phyloP scores from a whole-genome alignment of 2,329 filamentous ascomycete species.

The Nemania abortiva region DNA sequence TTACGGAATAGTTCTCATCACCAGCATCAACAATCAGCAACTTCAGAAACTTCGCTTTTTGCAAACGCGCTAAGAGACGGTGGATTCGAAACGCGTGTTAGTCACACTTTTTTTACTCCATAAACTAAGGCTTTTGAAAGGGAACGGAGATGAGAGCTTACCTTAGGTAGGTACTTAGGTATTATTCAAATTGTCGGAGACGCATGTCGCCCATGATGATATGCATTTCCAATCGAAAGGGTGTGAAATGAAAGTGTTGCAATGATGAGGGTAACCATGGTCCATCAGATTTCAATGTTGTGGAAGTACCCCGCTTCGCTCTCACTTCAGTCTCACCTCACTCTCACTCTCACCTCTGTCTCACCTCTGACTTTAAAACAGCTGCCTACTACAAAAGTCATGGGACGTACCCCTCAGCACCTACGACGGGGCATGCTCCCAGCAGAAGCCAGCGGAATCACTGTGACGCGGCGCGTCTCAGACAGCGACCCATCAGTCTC shows the following conservation, averaged over 20 bases:
- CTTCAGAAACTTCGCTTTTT: slow-evolving; percentile 12
- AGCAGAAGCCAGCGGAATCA: slow-evolving; percentile 17
- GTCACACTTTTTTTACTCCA: slow-evolving; percentile 12
- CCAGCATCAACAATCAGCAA: slow-evolving; percentile 7
- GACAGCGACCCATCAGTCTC: slow-evolving; percentile 18
- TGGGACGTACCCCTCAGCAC: slow-evolving; percentile 15
- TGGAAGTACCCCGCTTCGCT: slow-evolving; percentile 11
- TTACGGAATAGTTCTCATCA: slow-evolving; percentile 12
- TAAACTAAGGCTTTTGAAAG: slow-evolving; percentile 11
- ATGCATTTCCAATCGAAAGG: slow-evolving; percentile 12
- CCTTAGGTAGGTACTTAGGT: slow-evolving; percentile 11
- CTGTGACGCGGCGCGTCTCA: slow-evolving; percentile 15
- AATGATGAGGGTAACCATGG: slow-evolving; percentile 7
- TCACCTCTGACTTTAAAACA: slow-evolving; percentile 12
- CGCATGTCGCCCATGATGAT: slow-evolving; percentile 11
- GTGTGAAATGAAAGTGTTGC: slow-evolving; percentile 11
- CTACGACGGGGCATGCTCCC: slow-evolving; percentile 15
- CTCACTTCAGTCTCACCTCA: slow-evolving; percentile 11
- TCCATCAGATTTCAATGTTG: slow-evolving; percentile 11
- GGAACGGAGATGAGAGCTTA: slow-evolving; percentile 10
- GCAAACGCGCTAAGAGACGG: slow-evolving; percentile 7
- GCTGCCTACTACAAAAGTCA: slow-evolving; percentile 1
- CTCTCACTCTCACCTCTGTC: slow-evolving; percentile 11
- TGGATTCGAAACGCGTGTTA: slow-evolving; percentile 10
- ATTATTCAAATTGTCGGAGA: slow-evolving; percentile 12